Percentiles rank a stretch among this genome's conserved stretches.
These are phyloP conservation scores for Gigaspora rosea DNA, from an alignment of 192 early-diverging fungal species.

Conservation along the genomic window DNA sequence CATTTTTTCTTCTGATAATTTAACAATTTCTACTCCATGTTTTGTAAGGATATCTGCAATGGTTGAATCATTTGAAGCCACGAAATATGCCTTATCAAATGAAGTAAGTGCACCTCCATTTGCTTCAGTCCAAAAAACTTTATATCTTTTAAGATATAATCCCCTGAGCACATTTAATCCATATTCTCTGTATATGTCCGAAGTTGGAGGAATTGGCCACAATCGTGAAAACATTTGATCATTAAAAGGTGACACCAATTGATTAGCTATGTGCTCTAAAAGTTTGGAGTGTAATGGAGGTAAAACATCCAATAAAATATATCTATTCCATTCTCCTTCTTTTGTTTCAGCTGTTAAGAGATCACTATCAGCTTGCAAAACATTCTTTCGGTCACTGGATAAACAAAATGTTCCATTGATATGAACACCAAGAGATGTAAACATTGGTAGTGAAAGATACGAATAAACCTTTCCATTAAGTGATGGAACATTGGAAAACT, in stretches of 20 bases:
- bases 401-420: constrained; percentile 44
- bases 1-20: not conserved
- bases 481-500: not conserved
- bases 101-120: not conserved
- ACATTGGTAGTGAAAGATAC: constrained; percentile 39
- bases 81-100: not conserved
- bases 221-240: not conserved
- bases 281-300: not conserved
- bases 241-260: not conserved
- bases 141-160: not conserved
- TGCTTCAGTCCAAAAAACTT: constrained; percentile 8
- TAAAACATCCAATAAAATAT: constrained; percentile 11
- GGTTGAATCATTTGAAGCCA: not conserved
- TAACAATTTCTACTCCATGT: not conserved
- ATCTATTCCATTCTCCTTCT: constrained; percentile 12
- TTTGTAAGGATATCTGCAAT: not conserved
- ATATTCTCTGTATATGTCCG: not conserved
- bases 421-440: constrained; percentile 35
- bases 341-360: too few relatives aligned
- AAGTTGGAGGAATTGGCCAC: constrained; percentile 3
- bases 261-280: not conserved
- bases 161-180: not conserved
- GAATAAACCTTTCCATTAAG: constrained; percentile 35
- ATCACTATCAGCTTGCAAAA: not conserved
- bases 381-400: constrained; percentile 34